Evolutionary conservation across 768 basidiomycete species (phyloP).

Genomic region (Pleurotus citrinopileatus): DNA sequence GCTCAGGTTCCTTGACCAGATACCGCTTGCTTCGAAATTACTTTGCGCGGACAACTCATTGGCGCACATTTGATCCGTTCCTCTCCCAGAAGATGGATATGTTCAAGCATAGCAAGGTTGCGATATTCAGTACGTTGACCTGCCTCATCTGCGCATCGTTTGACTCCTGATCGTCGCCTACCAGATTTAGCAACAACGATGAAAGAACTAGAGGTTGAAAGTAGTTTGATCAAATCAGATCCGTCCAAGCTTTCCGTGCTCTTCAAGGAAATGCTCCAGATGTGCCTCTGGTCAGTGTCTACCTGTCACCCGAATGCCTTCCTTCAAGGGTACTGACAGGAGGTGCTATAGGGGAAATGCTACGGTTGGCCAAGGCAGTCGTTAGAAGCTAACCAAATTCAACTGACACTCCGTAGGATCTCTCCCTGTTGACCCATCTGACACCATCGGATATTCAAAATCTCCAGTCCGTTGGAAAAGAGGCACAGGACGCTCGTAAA

Average conservation of each 20-base stretch:
- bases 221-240: conserved; percentile 40
- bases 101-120: conserved; percentile 73
- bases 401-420: conserved; percentile 52
- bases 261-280: conserved; percentile 85
- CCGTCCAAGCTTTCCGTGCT: conserved; percentile 56
- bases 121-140: conserved; percentile 66
- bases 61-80: conserved; percentile 85
- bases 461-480: conserved; percentile 78
- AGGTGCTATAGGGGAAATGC: conserved; percentile 78
- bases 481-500: conserved; percentile 74
- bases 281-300: conserved; percentile 74
- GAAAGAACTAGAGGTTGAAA: conserved; percentile 57
- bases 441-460: conserved; percentile 78
- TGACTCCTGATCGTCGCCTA: neutral
- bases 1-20: conserved; percentile 33
- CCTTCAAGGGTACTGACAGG: neutral
- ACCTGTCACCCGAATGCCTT: neutral
- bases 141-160: neutral
- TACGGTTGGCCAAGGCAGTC: conserved; percentile 63
- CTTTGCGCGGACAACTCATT: conserved; percentile 64
- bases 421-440: conserved; percentile 86
- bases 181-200: conserved; percentile 74
- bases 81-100: conserved; percentile 72
- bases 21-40: conserved; percentile 81
- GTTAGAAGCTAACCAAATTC: neutral